These are phyloP conservation scores for Phtheirospermum japonicum DNA, from an alignment of 257 asterid species.

Conservation along the genomic window DNA sequence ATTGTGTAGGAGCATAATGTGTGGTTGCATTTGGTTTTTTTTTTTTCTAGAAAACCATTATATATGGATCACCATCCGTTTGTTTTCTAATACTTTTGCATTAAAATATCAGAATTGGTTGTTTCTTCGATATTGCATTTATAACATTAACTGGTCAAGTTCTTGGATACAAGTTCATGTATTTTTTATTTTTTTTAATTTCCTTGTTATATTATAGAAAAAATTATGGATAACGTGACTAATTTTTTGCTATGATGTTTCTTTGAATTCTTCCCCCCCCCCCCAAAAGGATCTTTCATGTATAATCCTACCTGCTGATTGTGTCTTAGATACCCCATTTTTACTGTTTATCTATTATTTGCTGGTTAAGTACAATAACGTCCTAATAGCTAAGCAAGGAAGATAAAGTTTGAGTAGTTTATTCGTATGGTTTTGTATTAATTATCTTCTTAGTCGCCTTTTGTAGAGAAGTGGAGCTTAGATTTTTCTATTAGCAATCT, in stretches of 20 bases:
- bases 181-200: slow-evolving; percentile 3
- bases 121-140: slow-evolving; percentile 8
- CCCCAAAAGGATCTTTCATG: too few species aligned
- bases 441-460: not conserved
- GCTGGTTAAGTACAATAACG: too few species aligned
- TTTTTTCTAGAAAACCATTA: slow-evolving; percentile 12
- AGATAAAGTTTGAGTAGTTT: not conserved
- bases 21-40: slow-evolving; percentile 44
- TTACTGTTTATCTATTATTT: too few species aligned
- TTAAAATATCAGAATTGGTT: slow-evolving; percentile 7
- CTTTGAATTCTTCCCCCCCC: too few species aligned
- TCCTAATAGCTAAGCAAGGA: slow-evolving; percentile 12
- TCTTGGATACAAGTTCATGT: not conserved
- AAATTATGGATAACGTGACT: too few species aligned
- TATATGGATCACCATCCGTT: not conserved
- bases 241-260: too few species aligned
- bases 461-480: not conserved
- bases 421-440: not conserved
- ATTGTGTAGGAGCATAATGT: slow-evolving; percentile 50
- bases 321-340: too few species aligned
- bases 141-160: slow-evolving; percentile 9
- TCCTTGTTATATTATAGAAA: not conserved
- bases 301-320: too few species aligned
- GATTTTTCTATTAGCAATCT: slow-evolving; percentile 1
- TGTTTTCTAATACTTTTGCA: slow-evolving; percentile 1